These are phyloP conservation scores for Eutreptiella sp. DNA, from an alignment of 208 protist genomes.

Conservation along the genomic window DNA sequence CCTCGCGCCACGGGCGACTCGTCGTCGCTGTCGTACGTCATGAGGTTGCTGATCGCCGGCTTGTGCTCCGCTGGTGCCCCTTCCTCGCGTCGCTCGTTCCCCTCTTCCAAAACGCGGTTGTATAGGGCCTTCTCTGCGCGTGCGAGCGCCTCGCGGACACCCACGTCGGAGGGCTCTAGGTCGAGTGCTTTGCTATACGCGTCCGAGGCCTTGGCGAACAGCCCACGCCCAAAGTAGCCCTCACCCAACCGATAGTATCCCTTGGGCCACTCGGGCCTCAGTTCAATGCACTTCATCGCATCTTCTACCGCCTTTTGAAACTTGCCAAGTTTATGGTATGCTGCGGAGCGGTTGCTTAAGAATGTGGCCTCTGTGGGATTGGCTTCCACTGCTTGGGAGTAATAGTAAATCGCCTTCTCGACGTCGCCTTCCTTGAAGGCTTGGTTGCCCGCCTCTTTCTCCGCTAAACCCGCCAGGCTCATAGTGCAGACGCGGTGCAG, in stretches of 20 bases:
- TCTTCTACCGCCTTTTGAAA: slow-evolving; percentile 41
- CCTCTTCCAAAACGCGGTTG: no score
- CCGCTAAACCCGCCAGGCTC: no score
- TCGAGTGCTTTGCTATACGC: slow-evolving; percentile 42
- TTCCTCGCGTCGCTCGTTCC: no score
- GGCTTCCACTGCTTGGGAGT: slow-evolving; percentile 18
- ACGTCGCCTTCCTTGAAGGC: slow-evolving; percentile 49
- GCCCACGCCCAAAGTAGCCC: slow-evolving; percentile 37
- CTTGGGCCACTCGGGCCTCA: slow-evolving; percentile 37
- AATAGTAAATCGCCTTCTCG: slow-evolving; percentile 34
- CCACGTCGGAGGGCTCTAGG: no score
- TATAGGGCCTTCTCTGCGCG: no score
- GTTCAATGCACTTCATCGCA: slow-evolving; percentile 40
- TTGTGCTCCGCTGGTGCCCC: no score
- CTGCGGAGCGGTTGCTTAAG: slow-evolving; percentile 49
- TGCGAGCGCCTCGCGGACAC: no score
- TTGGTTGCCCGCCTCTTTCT: slow-evolving; percentile 46
- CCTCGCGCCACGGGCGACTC: no score
- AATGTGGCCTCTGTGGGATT: slow-evolving; percentile 43
- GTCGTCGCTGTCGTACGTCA: no score
- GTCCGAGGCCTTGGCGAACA: slow-evolving; percentile 43
- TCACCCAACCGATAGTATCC: slow-evolving; percentile 25
- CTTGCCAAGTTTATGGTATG: slow-evolving; percentile 56
- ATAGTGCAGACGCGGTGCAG: no score
- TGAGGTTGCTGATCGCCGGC: no score